Base-by-base conservation (phyloP, 2,329 filamentous ascomycete species). In the Beauveria pseudobassiana region DNA sequence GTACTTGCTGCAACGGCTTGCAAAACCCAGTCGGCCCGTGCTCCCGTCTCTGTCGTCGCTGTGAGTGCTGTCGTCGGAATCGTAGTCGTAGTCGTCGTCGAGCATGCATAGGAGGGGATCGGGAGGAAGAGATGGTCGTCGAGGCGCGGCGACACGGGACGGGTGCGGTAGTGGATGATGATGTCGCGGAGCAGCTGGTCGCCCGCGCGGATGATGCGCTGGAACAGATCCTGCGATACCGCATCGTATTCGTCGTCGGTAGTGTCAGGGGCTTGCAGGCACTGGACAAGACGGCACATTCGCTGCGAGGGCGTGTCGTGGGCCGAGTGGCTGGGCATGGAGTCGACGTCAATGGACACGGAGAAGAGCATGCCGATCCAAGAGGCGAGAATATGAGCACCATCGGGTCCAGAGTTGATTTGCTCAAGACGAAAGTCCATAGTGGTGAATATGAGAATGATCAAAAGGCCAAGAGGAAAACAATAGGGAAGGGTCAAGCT, bases 361-460 rank as follows among this genome's bases (percentile, higher is more conserved):
- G 58, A 60, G 42, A 54, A 46, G 49, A 42, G 58, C n/a, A 60
- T 22, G 22, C 59, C 59, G 6, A n/a, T n/a, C 30, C 42, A 49
- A 5, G 43, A 42, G 18, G 34, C 43, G 34, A 61, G 34, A 16
- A 61, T 30, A 12, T 56, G 30, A 10, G 59, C 59, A 9, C 59
- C 52, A 5, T 55, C 30, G 7, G 43, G 28, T 2, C 52, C 59
- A 4, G 45, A 46, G 6, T 34, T 14, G 24, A 61, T 18, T 0
- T 50, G 28, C 34, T 61, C 78, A 80, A 69, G 78, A 82, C 73
- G 77, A 77, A 65, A 71, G 72, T 50, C 38, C 55, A 49, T 56
- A 3, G 12, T 20, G 40, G 26, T 5, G 53, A 34, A 14, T 51
- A 18, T 30, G n/a, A 16, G 18, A 1, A 51, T 2, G 26, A 51